Evolutionary conservation across 345 rosid species (phyloP).

Genomic region (Eucalyptus curtisii): DNA sequence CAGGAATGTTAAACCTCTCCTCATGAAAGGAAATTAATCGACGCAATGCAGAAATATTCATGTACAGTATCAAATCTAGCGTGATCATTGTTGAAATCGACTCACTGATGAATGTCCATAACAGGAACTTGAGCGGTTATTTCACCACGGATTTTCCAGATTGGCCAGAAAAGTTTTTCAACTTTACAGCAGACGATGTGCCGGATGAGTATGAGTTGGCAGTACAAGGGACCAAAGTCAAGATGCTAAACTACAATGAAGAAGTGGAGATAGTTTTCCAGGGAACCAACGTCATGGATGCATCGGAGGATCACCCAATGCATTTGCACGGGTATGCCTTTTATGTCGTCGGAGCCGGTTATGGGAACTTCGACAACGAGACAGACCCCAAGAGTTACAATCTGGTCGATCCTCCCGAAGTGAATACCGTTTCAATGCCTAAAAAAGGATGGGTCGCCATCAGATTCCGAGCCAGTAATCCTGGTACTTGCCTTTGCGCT

Average conservation of each 20-base stretch:
- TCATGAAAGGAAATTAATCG: neutral
- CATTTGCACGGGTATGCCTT: slow-evolving; percentile 8
- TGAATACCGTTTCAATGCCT: slow-evolving; percentile 3
- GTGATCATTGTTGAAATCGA: neutral
- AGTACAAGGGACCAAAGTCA: neutral
- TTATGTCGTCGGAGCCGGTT: neutral
- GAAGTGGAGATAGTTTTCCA: slow-evolving; percentile 13
- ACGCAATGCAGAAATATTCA: neutral
- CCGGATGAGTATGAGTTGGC: neutral
- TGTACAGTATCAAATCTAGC: neutral
- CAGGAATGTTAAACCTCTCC: neutral
- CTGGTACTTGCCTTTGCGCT: neutral
- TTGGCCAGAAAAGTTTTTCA: neutral
- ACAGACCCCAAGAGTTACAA: neutral
- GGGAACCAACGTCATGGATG: slow-evolving; percentile 1
- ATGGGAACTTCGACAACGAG: neutral
- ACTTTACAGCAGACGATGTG: neutral
- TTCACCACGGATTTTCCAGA: slow-evolving; percentile 14
- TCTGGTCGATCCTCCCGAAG: slow-evolving; percentile 1
- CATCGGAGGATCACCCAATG: slow-evolving; percentile 4
- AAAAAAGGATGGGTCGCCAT: slow-evolving; percentile 1
- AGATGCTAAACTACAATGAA: slow-evolving; percentile 6
- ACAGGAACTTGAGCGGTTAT: slow-evolving; percentile 8
- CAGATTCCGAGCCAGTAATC: slow-evolving; percentile 7
- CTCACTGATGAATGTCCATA: neutral